Evolutionary conservation across 331 rosid genomes (phyloP), one percentile per base, ranked within the genome.

Genomic region (Malus hybrid): DNA sequence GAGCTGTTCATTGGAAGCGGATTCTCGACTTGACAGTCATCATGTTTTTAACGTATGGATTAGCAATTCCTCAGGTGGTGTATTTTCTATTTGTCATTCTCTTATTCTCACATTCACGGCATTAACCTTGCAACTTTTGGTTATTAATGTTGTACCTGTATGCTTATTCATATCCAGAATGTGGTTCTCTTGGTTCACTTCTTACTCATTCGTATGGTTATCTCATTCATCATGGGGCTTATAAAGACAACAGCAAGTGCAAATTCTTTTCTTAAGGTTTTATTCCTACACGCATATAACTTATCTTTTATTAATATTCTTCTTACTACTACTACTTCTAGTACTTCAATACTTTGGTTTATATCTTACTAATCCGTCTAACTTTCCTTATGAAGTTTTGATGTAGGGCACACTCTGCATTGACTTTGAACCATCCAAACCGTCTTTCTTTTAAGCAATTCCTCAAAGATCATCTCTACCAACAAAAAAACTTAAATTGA

Each of bases 161-260:
- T 20, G 22, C 65, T 22, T 52, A 14, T 74, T 58, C 48, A 56
- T 68, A 48, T 71, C 76, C 97, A 93, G 98, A 93, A 91, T 36
- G 94, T 89, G 87, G 91, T 93, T 88, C 95, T 91, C 79, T 82
- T 89, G 70, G 83, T 93, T 68, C 93, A 93, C 83, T 87, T 93
- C 76, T 93, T 93, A 63, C 90, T 91, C 70, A 79, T 93, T 79
- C 93, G 87, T 69, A 91, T 91, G 98, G 92, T 90, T 77, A 88
- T 93, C 89, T 93, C 98, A 67, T 93, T 93, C 80, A 72, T 91
- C 32, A 93, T 93, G 98, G 98, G 96, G 75, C 80, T 93, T 76
- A 75, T 93, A 64, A 78, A 84, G 79, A 77, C 97, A 42, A 90
- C 93, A 75, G 77, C 44, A 77, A 87, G 79, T 65, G 86, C 89